Percentiles rank a stretch among this genome's conserved stretches.
These are phyloP conservation scores for Monilinia vaccinii-corymbosi DNA, from an alignment of 2,329 filamentous ascomycete species.

Conservation along the genomic window DNA sequence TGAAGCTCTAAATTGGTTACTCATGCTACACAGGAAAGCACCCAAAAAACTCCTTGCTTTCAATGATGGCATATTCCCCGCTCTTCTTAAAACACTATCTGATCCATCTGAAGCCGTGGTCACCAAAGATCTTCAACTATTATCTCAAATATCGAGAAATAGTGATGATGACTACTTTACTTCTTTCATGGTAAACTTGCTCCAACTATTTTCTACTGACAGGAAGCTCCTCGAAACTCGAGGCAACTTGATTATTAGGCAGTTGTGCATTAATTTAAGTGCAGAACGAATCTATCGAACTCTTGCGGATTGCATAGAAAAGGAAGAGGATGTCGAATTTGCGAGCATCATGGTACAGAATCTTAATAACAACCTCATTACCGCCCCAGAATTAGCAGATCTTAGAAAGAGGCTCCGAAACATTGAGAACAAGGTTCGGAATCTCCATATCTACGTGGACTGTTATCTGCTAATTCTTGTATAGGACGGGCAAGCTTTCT, in stretches of 20 bases:
- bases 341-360: slow-evolving; percentile 99
- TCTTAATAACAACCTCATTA: slow-evolving; percentile 97
- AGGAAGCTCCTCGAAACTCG: slow-evolving; percentile 81
- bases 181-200: slow-evolving; percentile 93
- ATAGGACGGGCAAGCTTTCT: slow-evolving; percentile 88
- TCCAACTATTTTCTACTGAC: slow-evolving; percentile 94
- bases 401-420: slow-evolving; percentile 84
- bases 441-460: background rate
- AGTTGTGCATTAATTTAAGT: slow-evolving; percentile 85
- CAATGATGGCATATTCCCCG: slow-evolving; percentile 94
- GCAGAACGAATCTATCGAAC: slow-evolving; percentile 94
- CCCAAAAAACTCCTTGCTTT: slow-evolving; percentile 89
- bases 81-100: slow-evolving; percentile 88
- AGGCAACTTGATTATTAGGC: slow-evolving; percentile 92
- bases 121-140: slow-evolving; percentile 81
- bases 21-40: slow-evolving; percentile 95
- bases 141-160: slow-evolving; percentile 93
- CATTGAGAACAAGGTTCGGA: slow-evolving; percentile 66
- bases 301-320: slow-evolving; percentile 91
- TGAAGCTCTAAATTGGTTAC: slow-evolving; percentile 88
- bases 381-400: slow-evolving; percentile 86
- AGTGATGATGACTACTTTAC: slow-evolving; percentile 97
- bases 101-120: slow-evolving; percentile 94
- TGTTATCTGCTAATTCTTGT: slow-evolving; percentile 11
- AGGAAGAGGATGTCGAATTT: slow-evolving; percentile 96